These are phyloP conservation scores for Tympanopsis confertula DNA, from an alignment of 2,329 filamentous ascomycete species.

Conservation along the genomic window DNA sequence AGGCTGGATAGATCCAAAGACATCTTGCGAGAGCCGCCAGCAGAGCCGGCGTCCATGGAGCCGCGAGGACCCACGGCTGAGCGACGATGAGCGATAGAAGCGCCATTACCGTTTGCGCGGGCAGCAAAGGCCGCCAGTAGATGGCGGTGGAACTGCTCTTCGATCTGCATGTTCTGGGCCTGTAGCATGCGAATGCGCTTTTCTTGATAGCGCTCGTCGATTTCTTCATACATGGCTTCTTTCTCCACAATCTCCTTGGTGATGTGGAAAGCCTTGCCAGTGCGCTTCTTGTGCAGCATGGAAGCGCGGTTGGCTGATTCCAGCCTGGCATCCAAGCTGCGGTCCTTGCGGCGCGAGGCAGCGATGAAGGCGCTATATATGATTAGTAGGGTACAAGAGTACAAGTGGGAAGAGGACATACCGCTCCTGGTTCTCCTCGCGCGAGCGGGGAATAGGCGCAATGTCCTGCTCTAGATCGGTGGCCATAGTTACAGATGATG, in stretches of 20 bases:
- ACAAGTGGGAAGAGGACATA: conserved; percentile 2
- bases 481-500: not conserved
- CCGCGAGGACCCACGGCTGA: conserved; percentile 12
- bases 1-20: conserved; percentile 18
- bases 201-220: conserved; percentile 51
- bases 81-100: not conserved
- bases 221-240: conserved; percentile 94
- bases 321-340: conserved; percentile 75
- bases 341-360: conserved; percentile 74
- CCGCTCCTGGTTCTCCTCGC: conserved; percentile 71
- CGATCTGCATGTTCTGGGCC: conserved; percentile 20
- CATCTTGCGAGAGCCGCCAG: conserved; percentile 17
- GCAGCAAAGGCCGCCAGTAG: conserved; percentile 19
- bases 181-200: conserved; percentile 23
- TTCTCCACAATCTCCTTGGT: conserved; percentile 78
- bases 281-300: conserved; percentile 80
- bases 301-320: conserved; percentile 81
- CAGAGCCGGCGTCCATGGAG: conserved; percentile 13
- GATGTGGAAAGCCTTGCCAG: conserved; percentile 70
- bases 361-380: conserved; percentile 70
- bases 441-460: conserved; percentile 34
- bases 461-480: not conserved
- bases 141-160: conserved; percentile 21
- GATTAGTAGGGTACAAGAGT: conserved; percentile 5
- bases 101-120: conserved; percentile 7